Base-by-base conservation (phyloP, 2,329 filamentous ascomycete genomes). In the Nannizzia gypsea region DNA sequence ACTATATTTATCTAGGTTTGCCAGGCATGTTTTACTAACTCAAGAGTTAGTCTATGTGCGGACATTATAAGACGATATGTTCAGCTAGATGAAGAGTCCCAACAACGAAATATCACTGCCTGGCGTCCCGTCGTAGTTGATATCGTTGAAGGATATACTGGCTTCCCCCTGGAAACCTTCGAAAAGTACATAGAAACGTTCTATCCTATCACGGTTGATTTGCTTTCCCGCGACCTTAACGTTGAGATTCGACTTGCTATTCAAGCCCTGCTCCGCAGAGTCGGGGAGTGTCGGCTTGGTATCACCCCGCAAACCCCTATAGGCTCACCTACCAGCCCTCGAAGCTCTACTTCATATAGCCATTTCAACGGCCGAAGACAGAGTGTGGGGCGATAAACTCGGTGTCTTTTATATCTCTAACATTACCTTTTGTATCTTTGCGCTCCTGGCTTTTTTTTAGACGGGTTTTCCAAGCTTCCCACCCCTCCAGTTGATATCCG, bases 51-150 rank as follows among this genome's bases (percentile, higher is more conserved):
- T 44, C 82, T 99, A 3, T 99, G 93, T 77, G 89, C 88, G 68
- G 93, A 99, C 72, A 96, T 99, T 64, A 87, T 99, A 63, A 82
- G 84, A 40, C 87, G 86, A 13, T 99, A 95, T 72, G 84, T 90
- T 9, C 79, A 81, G 3, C 84, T 99, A 2, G 93, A 97, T 69
- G 91, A 96, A 72, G 95, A 99, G 70, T 95, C 89, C 28, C 93
- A 99, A 74, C 91, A 97, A 71, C 83, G 93, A 60, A 99, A 99
- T 73, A 96, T 99, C 59, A 83, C 95, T 26, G 95, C 95, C 0
- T 99, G 93, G 93, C 82, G 93, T 17, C 93, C 93, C 0, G 93
- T 99, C 0, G 93, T 99, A 1, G 90, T 99, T 17, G 93, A 96
- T 70, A 93, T 99, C 6, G 79, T 99, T 8, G 92, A 99, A 69